A percentile compares a stretch with the other conserved stretches of the same genome.
Evolutionary conservation across 495 filamentous ascomycete genomes (phyloP).

Genomic region (Aspergillus sparsus): DNA sequence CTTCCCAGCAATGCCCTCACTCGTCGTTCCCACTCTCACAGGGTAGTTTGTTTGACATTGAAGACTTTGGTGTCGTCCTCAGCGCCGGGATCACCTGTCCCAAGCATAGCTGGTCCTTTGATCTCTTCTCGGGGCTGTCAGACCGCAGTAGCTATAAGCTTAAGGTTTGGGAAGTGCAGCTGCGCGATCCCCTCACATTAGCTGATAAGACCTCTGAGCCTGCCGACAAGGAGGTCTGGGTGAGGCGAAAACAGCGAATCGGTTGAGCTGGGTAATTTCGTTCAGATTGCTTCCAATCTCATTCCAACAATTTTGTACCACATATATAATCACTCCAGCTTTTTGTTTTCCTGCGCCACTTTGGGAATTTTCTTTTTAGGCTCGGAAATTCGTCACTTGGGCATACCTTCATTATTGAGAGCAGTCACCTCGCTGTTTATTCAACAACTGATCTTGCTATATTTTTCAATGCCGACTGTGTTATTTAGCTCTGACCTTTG

Average conservation of each 20-base stretch:
- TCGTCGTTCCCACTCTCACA: conserved; percentile 58
- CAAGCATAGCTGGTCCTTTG: conserved; percentile 64
- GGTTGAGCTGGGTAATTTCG: conserved; percentile 21
- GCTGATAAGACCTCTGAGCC: conserved; percentile 1
- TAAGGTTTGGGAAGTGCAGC: conserved; percentile 59
- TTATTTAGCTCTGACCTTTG: too few relatives aligned
- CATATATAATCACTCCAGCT: too few relatives aligned
- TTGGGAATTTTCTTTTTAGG: too few relatives aligned
- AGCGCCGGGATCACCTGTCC: conserved; percentile 58
- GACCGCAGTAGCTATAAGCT: conserved; percentile 61
- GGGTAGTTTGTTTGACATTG: conserved; percentile 60
- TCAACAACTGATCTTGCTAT: too few relatives aligned
- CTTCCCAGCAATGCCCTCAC: conserved; percentile 58
- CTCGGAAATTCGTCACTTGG: too few relatives aligned
- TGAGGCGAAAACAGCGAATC: conserved; percentile 45
- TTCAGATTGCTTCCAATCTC: too few relatives aligned
- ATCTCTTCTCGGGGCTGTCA: conserved; percentile 54
- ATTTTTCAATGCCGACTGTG: too few relatives aligned
- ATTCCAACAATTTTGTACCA: too few relatives aligned
- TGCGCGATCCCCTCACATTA: conserved; percentile 38
- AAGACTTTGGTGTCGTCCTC: conserved; percentile 56
- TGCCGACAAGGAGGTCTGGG: conserved; percentile 57
- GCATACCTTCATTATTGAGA: too few relatives aligned
- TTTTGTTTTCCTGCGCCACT: too few relatives aligned
- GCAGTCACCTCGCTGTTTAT: too few relatives aligned